These are phyloP conservation scores for Kingdonia uniflora DNA, from an alignment of 164 flowering plant genomes.

Conservation along the genomic window DNA sequence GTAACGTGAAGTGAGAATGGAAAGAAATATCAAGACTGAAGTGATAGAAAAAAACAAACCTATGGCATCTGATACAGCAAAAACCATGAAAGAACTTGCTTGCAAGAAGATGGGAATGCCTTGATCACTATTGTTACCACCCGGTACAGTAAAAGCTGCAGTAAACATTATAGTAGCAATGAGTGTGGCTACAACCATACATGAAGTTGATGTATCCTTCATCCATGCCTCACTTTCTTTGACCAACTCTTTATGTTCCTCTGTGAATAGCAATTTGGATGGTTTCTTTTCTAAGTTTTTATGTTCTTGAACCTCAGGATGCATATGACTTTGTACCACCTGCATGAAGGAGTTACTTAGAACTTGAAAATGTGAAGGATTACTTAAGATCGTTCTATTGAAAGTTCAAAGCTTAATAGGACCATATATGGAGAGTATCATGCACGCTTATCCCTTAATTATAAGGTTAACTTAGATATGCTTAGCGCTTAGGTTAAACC, in stretches of 20 bases:
- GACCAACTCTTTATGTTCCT: not conserved
- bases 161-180: slow-evolving; percentile 2
- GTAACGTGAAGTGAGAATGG: slow-evolving; percentile 1
- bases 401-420: no score
- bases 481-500: no score
- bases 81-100: not conserved
- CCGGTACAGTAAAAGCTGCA: slow-evolving; percentile 1
- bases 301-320: slow-evolving; percentile 1
- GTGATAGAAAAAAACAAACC: not conserved
- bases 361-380: no score
- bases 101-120: not conserved
- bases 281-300: not conserved
- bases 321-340: no score
- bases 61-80: not conserved
- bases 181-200: slow-evolving; percentile 3
- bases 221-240: slow-evolving; percentile 4
- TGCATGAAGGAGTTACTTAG: no score
- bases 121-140: slow-evolving; percentile 4
- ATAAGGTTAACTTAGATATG: no score
- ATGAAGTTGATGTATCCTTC: slow-evolving; percentile 3
- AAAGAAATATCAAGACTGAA: not conserved
- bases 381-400: no score
- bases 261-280: not conserved
- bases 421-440: no score
- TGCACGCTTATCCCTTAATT: no score